Percentiles rank a stretch among this genome's conserved stretches.
Conservation (phyloP, 345 rosid genomes). For the Nephelium lappaceum region DNA sequence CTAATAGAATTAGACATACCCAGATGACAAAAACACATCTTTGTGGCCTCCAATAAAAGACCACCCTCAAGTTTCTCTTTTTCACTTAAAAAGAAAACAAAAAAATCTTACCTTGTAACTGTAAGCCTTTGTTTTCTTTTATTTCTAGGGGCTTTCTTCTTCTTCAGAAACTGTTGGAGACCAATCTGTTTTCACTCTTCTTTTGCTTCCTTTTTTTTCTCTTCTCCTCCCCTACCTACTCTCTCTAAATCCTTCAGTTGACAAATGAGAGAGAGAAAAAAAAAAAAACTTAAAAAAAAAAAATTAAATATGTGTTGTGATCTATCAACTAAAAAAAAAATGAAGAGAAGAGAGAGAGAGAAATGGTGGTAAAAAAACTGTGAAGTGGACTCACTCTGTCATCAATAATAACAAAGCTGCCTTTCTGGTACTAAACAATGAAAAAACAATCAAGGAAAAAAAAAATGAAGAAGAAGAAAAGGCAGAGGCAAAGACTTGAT, state of each 20-base stretch:
- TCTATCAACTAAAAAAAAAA: constrained; percentile 16
- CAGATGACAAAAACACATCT: constrained; percentile 26
- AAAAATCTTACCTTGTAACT: constrained; percentile 43
- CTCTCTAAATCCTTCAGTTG: constrained; percentile 43
- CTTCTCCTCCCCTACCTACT: constrained; percentile 36
- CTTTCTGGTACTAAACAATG: not conserved
- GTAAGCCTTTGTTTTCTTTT: constrained; percentile 22
- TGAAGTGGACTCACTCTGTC: constrained; percentile 34
- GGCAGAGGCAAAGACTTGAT: not conserved
- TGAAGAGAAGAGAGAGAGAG: constrained; percentile 8
- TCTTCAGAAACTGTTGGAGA: constrained; percentile 28
- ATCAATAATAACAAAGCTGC: not conserved
- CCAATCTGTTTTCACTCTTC: constrained; percentile 30
- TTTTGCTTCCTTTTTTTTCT: constrained; percentile 22
- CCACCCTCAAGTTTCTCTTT: constrained; percentile 12
- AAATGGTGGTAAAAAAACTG: constrained; percentile 38
- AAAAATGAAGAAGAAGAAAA: constrained; percentile 9
- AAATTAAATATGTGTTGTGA: constrained; percentile 4
- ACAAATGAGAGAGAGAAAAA: constrained; percentile 21
- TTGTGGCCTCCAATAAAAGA: constrained; percentile 1
- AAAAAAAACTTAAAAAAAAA: not conserved
- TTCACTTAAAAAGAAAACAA: constrained; percentile 22
- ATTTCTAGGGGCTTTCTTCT: constrained; percentile 11
- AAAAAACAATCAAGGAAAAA: not conserved
- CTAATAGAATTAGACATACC: constrained; percentile 24